A percentile compares a stretch with the other conserved stretches of the same genome.
These are phyloP conservation scores for Golubevia sp. DNA, from an alignment of 1,284 basidiomycete genomes.

Conservation along the genomic window DNA sequence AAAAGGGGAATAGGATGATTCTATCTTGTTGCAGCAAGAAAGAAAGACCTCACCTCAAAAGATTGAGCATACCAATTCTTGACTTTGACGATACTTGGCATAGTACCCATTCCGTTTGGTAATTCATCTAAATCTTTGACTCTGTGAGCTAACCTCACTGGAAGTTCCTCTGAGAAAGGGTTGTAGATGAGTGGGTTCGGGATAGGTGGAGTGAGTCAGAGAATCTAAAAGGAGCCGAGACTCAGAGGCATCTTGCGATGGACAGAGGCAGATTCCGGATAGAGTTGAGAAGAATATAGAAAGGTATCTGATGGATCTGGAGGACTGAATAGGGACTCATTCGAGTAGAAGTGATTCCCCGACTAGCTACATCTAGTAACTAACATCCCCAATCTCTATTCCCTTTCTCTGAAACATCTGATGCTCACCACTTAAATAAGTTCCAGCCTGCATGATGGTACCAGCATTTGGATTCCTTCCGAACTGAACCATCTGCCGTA, in stretches of 20 bases:
- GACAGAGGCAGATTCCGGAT: too few species aligned
- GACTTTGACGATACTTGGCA: constrained; percentile 92
- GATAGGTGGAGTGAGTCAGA: too few species aligned
- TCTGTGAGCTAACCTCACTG: constrained; percentile 90
- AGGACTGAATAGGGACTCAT: too few species aligned
- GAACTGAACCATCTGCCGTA: constrained; percentile 61
- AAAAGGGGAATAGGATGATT: background rate
- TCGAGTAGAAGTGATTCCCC: too few species aligned
- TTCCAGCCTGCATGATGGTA: constrained; percentile 54
- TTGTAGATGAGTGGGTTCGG: too few species aligned
- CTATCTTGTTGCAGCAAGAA: background rate
- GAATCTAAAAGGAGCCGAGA: too few species aligned
- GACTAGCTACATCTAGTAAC: too few species aligned
- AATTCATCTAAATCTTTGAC: constrained; percentile 95
- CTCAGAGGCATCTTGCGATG: too few species aligned
- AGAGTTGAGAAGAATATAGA: background rate
- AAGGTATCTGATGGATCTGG: too few species aligned
- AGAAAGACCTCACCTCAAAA: constrained; percentile 75
- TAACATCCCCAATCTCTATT: too few species aligned
- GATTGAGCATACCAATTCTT: constrained; percentile 99
- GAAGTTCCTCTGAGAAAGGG: constrained; percentile 84
- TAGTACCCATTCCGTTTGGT: constrained; percentile 85
- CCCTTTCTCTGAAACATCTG: constrained; percentile 4
- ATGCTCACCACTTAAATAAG: constrained; percentile 29
- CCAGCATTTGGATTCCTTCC: constrained; percentile 56